phyloP scores from a whole-genome alignment of 2,329 filamentous ascomycete species.

The Aaosphaeria arxii region DNA sequence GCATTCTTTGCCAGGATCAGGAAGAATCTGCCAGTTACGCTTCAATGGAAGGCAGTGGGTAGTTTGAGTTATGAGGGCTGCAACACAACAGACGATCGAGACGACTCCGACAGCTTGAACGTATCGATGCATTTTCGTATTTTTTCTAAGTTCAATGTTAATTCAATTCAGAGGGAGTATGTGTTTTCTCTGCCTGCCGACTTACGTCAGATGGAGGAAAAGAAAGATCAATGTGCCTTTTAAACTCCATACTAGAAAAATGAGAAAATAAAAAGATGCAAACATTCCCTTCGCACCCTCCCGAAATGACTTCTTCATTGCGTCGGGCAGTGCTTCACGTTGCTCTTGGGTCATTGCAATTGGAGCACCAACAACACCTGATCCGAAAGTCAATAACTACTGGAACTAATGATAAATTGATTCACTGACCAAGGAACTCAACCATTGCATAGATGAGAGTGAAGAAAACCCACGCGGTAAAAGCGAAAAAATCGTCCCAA shows the following conservation, averaged over 20 bases:
- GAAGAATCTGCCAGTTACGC: slow-evolving; percentile 3
- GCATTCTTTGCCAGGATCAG: slow-evolving; percentile 2
- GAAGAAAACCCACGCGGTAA: not conserved
- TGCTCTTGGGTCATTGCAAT: not conserved
- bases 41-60: slow-evolving; percentile 3
- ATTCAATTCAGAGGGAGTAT: too few species aligned
- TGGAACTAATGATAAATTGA: not conserved
- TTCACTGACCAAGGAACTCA: not conserved
- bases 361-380: not conserved
- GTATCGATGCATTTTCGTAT: not conserved
- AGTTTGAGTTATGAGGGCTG: slow-evolving; percentile 1
- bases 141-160: too few species aligned
- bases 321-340: not conserved
- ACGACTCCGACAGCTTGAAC: not conserved
- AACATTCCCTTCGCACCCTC: not conserved
- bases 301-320: not conserved
- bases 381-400: not conserved
- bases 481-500: not conserved
- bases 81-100: not conserved
- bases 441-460: not conserved
- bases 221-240: not conserved
- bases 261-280: not conserved
- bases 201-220: not conserved
- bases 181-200: too few species aligned
- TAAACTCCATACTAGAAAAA: not conserved